Evolutionary conservation across 2,329 filamentous ascomycete genomes (phyloP).

Genomic region (Cladosporium sphaerospermum): DNA sequence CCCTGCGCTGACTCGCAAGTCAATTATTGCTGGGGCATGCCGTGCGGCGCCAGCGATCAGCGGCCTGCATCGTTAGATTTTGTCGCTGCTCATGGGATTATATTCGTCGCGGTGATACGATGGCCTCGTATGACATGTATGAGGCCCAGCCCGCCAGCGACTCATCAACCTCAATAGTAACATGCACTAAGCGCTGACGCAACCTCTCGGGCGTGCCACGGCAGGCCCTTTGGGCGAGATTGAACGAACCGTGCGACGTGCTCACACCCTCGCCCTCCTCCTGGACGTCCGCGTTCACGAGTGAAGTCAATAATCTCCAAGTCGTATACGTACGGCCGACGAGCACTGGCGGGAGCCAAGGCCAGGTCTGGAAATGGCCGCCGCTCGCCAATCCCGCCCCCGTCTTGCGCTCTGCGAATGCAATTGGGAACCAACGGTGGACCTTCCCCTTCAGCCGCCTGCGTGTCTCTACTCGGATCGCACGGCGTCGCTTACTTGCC

Average conservation of each 20-base stretch:
- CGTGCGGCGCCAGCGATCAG: slow-evolving; percentile 10
- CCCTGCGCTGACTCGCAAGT: slow-evolving; percentile 10
- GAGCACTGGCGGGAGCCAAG: slow-evolving; percentile 5
- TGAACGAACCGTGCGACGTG: neutral
- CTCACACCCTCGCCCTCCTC: neutral
- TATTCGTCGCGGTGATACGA: neutral
- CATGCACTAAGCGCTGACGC: slow-evolving; percentile 8
- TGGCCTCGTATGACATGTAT: slow-evolving; percentile 3
- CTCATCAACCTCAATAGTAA: neutral
- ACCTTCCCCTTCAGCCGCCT: slow-evolving; percentile 6
- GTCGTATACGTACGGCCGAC: slow-evolving; percentile 9
- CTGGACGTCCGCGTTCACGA: neutral
- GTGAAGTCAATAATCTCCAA: slow-evolving; percentile 7
- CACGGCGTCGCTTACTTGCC: slow-evolving; percentile 10
- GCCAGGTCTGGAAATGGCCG: neutral
- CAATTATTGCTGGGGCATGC: slow-evolving; percentile 6
- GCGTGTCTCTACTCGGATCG: slow-evolving; percentile 3
- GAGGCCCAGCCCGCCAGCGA: neutral
- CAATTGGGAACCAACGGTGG: neutral
- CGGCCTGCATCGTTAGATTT: slow-evolving; percentile 2
- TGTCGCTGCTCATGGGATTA: neutral
- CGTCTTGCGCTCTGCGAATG: too few species aligned
- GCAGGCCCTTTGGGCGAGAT: neutral
- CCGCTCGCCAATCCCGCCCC: neutral
- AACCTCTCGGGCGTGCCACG: neutral